These are phyloP conservation scores for Lactifluus subvellereus DNA, from an alignment of 768 basidiomycete species.

Conservation along the genomic window DNA sequence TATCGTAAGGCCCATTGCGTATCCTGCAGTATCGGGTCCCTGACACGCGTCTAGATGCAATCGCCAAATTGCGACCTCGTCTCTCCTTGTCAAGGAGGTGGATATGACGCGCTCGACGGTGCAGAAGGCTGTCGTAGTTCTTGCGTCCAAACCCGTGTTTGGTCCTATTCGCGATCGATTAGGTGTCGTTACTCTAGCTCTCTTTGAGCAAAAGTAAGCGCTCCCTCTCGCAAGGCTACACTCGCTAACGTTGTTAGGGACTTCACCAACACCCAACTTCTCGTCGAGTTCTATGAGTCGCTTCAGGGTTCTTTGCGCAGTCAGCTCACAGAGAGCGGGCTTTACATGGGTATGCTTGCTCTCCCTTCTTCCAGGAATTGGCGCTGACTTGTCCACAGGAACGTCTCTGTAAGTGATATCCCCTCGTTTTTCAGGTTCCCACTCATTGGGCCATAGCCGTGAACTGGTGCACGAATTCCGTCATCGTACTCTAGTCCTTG, in stretches of 20 bases:
- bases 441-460: slow-evolving; percentile 45
- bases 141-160: slow-evolving; percentile 86
- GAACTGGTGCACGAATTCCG: slow-evolving; percentile 93
- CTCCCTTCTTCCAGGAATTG: neutral
- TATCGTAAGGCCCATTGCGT: slow-evolving; percentile 57
- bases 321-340: slow-evolving; percentile 84
- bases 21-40: neutral
- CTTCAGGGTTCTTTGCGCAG: slow-evolving; percentile 69
- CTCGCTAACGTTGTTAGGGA: slow-evolving; percentile 41
- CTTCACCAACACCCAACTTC: slow-evolving; percentile 79
- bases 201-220: slow-evolving; percentile 75
- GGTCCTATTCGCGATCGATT: slow-evolving; percentile 94
- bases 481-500: slow-evolving; percentile 84
- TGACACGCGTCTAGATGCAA: slow-evolving; percentile 59
- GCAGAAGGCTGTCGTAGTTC: slow-evolving; percentile 94
- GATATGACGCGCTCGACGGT: slow-evolving; percentile 96
- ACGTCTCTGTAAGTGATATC: slow-evolving; percentile 51
- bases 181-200: slow-evolving; percentile 87
- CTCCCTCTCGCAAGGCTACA: neutral
- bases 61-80: slow-evolving; percentile 81
- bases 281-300: slow-evolving; percentile 80
- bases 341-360: slow-evolving; percentile 80
- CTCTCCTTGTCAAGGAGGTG: slow-evolving; percentile 66
- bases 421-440: slow-evolving; percentile 21
- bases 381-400: slow-evolving; percentile 37